phyloP scores from a whole-genome alignment of 2,329 filamentous ascomycete species.

The Epichloe uncinata region DNA sequence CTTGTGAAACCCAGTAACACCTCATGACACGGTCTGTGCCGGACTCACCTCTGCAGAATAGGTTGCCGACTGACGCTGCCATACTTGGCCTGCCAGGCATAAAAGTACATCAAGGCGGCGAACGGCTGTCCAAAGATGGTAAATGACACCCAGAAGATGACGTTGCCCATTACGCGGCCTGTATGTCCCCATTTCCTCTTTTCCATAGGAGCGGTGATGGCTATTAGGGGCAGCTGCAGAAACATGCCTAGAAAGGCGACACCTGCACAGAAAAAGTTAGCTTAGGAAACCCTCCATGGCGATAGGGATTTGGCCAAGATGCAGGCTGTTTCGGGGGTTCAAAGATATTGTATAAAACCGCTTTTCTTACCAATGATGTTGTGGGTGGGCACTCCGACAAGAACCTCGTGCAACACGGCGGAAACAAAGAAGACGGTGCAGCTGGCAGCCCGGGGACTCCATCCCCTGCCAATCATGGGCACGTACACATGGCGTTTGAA shows the following conservation, averaged over 20 bases:
- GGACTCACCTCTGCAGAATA: conserved; percentile 1
- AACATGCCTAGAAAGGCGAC: conserved; percentile 94
- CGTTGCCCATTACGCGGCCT: conserved; percentile 74
- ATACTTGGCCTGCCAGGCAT: conserved; percentile 97
- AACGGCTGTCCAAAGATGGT: conserved; percentile 91
- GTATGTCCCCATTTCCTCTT: conserved; percentile 57
- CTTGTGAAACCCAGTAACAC: not conserved
- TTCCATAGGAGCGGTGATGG: conserved; percentile 64
- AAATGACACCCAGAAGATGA: conserved; percentile 93
- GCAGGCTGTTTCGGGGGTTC: too few relatives aligned
- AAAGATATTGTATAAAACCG: too few relatives aligned
- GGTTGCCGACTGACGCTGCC: conserved; percentile 55
- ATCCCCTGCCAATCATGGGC: conserved; percentile 74
- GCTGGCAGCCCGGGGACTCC: conserved; percentile 57
- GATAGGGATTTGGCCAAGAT: too few relatives aligned
- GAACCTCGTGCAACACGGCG: conserved; percentile 77
- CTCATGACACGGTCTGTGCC: not conserved
- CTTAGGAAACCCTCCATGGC: not conserved
- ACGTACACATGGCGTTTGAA: conserved; percentile 92
- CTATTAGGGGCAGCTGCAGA: conserved; percentile 78
- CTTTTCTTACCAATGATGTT: conserved; percentile 64
- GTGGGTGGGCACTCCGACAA: conserved; percentile 89
- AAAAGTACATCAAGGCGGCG: conserved; percentile 87
- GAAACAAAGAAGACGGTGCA: conserved; percentile 78
- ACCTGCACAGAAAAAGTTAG: conserved; percentile 32